Base-by-base conservation (phyloP, 2,329 filamentous ascomycete species). In the Claviceps sp. region DNA sequence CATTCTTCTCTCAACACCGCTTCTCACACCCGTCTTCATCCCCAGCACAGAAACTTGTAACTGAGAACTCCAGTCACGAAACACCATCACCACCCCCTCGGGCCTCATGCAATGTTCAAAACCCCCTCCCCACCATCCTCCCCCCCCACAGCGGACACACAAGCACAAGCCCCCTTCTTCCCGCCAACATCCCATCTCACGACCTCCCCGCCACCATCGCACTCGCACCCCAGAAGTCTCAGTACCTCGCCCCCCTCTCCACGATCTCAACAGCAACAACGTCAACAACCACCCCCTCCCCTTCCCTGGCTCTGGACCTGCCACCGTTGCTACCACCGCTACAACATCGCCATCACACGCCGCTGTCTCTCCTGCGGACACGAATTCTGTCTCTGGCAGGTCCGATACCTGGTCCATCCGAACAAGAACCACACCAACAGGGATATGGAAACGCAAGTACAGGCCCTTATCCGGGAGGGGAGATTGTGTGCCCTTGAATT, bases 301-400 rank as follows among this genome's bases (percentile, higher is more conserved):
- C 29, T 16, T 26, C 56, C 59, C 45, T 69, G 64, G 65, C 46
- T 49, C 34, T 71, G 68, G 68, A 46, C 50, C 26, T 70, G 68
- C 55, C 59, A 64, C 54, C 1, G 26, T 11, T 71, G 68, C 59
- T 16, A 42, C 13, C 47, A 14, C 2, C 29, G 36, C 1, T 68
- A 64, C 57, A 58, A 53, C 43, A 52, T 69, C 6, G 55, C 56
- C 47, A 60, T 56, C 53, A 71, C 68, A 45, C 63, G 65, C 9
- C 61, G 65, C 22, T 68, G 71, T 49, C 64, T 73, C 45, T 59
- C 64, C 40, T 70, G 70, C 61, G 59, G 60, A 50, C 67, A 70
- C 59, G 48, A 47, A 34, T 62, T 66, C 54, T 71, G 70, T 59
- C 61, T 59, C 23, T 55, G 57, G 29, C 36, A 49, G 4, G 22